Evolutionary conservation across 2,329 filamentous ascomycete genomes (phyloP).

Genomic region (Colletotrichum sp.): DNA sequence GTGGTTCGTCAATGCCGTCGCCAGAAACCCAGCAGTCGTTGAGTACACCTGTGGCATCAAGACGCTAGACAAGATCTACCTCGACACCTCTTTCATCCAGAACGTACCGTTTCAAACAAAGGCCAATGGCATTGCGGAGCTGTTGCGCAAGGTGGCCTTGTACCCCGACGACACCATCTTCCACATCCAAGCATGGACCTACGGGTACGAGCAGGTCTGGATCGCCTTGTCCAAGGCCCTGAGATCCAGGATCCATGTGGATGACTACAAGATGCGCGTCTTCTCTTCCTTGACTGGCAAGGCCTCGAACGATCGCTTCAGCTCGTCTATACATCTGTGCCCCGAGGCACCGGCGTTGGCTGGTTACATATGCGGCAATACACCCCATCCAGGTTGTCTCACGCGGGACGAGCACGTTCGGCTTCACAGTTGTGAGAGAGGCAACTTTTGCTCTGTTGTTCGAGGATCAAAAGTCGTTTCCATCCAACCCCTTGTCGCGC

Average conservation of each 20-base stretch:
- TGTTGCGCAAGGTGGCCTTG: conserved; percentile 68
- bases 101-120: conserved; percentile 62
- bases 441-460: conserved; percentile 61
- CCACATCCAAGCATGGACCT: conserved; percentile 89
- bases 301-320: conserved; percentile 42
- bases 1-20: conserved; percentile 82
- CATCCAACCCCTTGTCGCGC: conserved; percentile 80
- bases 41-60: conserved; percentile 74
- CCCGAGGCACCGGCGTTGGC: conserved; percentile 71
- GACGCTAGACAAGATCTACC: conserved; percentile 79
- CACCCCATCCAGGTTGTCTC: conserved; percentile 71
- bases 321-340: conserved; percentile 46
- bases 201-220: conserved; percentile 91
- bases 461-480: conserved; percentile 64
- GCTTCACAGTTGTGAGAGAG: conserved; percentile 87
- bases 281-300: conserved; percentile 68
- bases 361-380: conserved; percentile 79
- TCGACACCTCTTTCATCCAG: conserved; percentile 80
- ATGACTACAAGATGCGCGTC: conserved; percentile 77
- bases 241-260: conserved; percentile 77
- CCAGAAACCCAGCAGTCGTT: conserved; percentile 73
- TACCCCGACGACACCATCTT: conserved; percentile 81
- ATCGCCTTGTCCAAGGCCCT: conserved; percentile 76
- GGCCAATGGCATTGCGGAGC: conserved; percentile 75
- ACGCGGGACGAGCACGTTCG: conserved; percentile 67